These are phyloP conservation scores for Aspergillus alliaceus DNA, from an alignment of 2,329 filamentous ascomycete genomes.

Conservation along the genomic window DNA sequence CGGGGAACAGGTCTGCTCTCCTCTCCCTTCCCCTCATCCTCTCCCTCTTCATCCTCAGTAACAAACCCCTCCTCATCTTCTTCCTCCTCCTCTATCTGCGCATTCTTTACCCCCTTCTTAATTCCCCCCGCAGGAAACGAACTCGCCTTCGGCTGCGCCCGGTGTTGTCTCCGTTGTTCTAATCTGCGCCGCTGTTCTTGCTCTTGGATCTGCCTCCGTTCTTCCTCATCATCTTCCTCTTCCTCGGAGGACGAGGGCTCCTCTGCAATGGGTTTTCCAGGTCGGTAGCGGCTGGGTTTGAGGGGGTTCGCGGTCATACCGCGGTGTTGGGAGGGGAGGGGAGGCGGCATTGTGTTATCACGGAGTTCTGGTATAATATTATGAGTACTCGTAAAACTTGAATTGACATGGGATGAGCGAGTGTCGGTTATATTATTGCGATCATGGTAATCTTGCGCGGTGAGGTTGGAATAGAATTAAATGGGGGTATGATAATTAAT, in stretches of 20 bases:
- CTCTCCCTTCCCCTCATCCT: conserved; percentile 18
- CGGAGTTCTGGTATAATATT: background rate
- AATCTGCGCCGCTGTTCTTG: conserved; percentile 47
- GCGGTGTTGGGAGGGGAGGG: conserved; percentile 42
- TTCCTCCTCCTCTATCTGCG: conserved; percentile 38
- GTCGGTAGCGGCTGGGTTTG: conserved; percentile 76
- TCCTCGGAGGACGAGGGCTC: conserved; percentile 50
- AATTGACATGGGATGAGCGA: no score
- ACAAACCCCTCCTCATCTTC: conserved; percentile 61
- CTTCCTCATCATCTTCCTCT: conserved; percentile 54
- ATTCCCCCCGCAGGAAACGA: conserved; percentile 35
- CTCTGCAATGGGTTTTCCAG: conserved; percentile 69
- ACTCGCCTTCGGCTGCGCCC: conserved; percentile 46
- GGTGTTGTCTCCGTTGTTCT: conserved; percentile 43
- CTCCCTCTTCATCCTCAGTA: conserved; percentile 54
- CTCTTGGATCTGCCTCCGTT: conserved; percentile 62
- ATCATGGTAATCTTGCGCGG: background rate
- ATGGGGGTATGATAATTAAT: no score
- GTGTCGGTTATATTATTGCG: background rate
- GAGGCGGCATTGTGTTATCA: conserved; percentile 39
- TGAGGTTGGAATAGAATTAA: no score
- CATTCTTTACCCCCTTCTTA: conserved; percentile 31
- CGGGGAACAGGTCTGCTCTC: conserved; percentile 13
- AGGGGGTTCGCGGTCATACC: conserved; percentile 92
- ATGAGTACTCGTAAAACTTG: no score